A percentile compares a stretch with the other conserved stretches of the same genome.
phyloP scores from a whole-genome alignment of 148 eudicot genomes.

The Oxyria digyna region DNA sequence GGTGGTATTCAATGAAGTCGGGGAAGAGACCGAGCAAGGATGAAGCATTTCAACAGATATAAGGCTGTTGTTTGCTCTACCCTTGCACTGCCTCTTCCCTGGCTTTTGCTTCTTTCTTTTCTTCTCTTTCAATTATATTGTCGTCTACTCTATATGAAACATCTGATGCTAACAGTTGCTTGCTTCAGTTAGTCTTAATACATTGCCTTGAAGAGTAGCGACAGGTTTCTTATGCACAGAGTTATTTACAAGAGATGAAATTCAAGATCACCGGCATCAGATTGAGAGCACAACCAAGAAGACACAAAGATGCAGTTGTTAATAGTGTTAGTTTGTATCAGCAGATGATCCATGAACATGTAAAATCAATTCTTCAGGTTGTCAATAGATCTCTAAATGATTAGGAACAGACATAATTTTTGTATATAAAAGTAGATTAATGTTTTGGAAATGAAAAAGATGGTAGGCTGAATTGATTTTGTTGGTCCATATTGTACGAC shows the following conservation, averaged over 20 bases:
- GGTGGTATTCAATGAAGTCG: background rate
- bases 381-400: too few species aligned
- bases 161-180: background rate
- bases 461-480: too few species aligned
- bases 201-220: background rate
- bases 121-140: background rate
- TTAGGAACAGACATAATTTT: too few species aligned
- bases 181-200: background rate
- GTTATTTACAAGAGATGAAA: background rate
- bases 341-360: too few species aligned
- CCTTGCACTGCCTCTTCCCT: constrained; percentile 8
- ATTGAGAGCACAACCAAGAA: too few species aligned
- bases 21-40: constrained; percentile 5
- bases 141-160: background rate
- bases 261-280: too few species aligned
- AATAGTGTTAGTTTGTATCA: too few species aligned
- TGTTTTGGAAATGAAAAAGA: too few species aligned
- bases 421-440: too few species aligned
- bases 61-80: constrained; percentile 4
- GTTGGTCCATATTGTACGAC: too few species aligned
- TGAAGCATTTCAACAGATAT: background rate
- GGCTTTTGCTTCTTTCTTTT: background rate
- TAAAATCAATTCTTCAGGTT: too few species aligned
- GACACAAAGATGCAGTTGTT: too few species aligned
- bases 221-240: background rate